These are phyloP conservation scores for Hamigera avellanea DNA, from an alignment of 495 filamentous ascomycete species.

Conservation along the genomic window DNA sequence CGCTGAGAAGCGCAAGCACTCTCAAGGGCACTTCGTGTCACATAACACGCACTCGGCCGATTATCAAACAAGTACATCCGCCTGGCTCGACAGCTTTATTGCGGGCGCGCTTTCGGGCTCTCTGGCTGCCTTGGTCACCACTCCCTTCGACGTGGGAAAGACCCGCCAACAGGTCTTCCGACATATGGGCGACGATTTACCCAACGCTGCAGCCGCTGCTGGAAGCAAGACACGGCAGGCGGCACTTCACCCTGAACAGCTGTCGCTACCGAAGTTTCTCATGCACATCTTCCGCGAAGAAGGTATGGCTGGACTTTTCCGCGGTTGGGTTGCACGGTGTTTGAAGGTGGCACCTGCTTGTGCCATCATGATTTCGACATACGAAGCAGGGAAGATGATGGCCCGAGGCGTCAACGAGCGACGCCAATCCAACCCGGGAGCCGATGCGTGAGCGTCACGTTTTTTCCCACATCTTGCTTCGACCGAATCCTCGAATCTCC, in stretches of 20 bases:
- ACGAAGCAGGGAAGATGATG: constrained; percentile 88
- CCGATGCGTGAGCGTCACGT: background rate
- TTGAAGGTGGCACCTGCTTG: constrained; percentile 93
- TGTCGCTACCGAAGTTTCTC: constrained; percentile 65
- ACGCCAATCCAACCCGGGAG: constrained; percentile 12
- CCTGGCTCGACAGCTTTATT: constrained; percentile 79
- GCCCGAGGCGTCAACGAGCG: constrained; percentile 70
- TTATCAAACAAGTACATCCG: constrained; percentile 37
- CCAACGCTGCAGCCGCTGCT: constrained; percentile 4
- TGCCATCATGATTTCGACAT: constrained; percentile 99
- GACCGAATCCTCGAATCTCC: too few species aligned
- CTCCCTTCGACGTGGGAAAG: constrained; percentile 95
- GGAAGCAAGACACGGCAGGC: constrained; percentile 6
- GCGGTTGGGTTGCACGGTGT: constrained; percentile 80
- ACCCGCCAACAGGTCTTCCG: constrained; percentile 78
- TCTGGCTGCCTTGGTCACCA: constrained; percentile 79
- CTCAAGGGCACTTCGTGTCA: constrained; percentile 14
- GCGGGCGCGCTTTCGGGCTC: constrained; percentile 75
- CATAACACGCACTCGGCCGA: constrained; percentile 9
- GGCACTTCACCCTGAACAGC: constrained; percentile 52
- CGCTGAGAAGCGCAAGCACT: constrained; percentile 47
- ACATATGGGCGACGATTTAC: constrained; percentile 34
- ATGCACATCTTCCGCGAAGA: constrained; percentile 81
- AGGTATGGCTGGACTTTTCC: constrained; percentile 71
- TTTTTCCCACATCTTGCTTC: too few species aligned